These are phyloP conservation scores for Trametes polyzona DNA, from an alignment of 1,284 basidiomycete genomes.

Conservation along the genomic window DNA sequence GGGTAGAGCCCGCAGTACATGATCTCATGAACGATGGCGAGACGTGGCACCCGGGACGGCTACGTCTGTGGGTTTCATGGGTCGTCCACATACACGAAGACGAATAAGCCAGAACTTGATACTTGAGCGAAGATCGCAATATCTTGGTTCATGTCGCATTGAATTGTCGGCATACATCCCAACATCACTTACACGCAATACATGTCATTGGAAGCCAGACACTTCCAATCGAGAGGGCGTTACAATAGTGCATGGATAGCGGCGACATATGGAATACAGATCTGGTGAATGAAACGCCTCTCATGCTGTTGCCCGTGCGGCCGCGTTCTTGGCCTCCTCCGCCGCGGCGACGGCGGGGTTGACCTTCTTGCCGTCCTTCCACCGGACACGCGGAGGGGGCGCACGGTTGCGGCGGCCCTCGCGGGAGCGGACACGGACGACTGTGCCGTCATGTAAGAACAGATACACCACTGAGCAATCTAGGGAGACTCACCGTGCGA, in stretches of 20 bases:
- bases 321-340: constrained; percentile 47
- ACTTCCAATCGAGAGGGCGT: constrained; percentile 5
- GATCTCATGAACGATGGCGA: too few species aligned
- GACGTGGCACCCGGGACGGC: too few species aligned
- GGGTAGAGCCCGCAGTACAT: too few species aligned
- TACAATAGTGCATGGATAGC: constrained; percentile 25
- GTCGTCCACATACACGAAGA: neutral
- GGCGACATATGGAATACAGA: constrained; percentile 25
- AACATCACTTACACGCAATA: constrained; percentile 11
- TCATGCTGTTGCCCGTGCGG: constrained; percentile 34
- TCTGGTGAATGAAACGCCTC: constrained; percentile 28
- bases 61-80: neutral
- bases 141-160: too few species aligned
- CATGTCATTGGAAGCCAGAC: constrained; percentile 3
- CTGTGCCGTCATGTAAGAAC: constrained; percentile 41
- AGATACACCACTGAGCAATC: neutral
- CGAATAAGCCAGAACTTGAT: too few species aligned
- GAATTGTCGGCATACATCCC: neutral
- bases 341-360: constrained; percentile 70
- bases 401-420: constrained; percentile 95
- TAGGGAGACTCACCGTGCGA: constrained; percentile 77
- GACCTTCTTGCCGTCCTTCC: constrained; percentile 99
- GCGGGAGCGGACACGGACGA: constrained; percentile 94
- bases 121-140: too few species aligned
- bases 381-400: constrained; percentile 93